Evolutionary conservation across 202 grass and related monocot species (phyloP).

Genomic region (Eragrostis tef): DNA sequence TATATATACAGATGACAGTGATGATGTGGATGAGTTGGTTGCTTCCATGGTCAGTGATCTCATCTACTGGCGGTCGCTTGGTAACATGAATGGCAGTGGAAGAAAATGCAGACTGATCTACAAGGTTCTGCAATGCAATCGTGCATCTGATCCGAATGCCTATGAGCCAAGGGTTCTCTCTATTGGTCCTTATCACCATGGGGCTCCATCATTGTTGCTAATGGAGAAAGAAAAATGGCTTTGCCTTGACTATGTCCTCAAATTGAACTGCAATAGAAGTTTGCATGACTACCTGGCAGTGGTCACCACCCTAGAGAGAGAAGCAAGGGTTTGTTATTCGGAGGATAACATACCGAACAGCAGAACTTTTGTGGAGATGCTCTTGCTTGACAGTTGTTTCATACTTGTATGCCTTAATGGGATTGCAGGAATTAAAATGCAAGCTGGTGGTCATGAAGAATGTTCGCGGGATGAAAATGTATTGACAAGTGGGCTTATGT

Average conservation of each 20-base stretch:
- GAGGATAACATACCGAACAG: background rate
- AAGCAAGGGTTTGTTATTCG: background rate
- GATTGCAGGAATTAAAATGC: background rate
- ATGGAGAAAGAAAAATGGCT: conserved; percentile 18
- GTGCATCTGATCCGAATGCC: background rate
- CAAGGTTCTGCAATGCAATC: background rate
- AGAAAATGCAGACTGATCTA: background rate
- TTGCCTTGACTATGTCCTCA: background rate
- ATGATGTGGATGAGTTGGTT: background rate
- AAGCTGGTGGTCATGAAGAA: too few relatives aligned
- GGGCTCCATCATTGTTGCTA: background rate
- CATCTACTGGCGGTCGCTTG: background rate
- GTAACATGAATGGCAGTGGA: background rate
- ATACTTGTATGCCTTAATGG: conserved; percentile 24
- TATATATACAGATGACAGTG: background rate
- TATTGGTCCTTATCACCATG: conserved; percentile 14
- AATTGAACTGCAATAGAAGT: background rate
- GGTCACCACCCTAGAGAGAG: background rate
- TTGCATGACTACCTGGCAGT: background rate
- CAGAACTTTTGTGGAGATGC: background rate
- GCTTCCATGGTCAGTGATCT: background rate
- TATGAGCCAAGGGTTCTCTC: conserved; percentile 12
- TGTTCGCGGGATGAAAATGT: too few relatives aligned
- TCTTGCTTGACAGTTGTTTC: background rate
- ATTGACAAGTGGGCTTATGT: too few relatives aligned